A percentile compares a stretch with the other conserved stretches of the same genome.
Conservation (phyloP, 192 early-diverging fungal genomes). For the Pilaira anomala region DNA sequence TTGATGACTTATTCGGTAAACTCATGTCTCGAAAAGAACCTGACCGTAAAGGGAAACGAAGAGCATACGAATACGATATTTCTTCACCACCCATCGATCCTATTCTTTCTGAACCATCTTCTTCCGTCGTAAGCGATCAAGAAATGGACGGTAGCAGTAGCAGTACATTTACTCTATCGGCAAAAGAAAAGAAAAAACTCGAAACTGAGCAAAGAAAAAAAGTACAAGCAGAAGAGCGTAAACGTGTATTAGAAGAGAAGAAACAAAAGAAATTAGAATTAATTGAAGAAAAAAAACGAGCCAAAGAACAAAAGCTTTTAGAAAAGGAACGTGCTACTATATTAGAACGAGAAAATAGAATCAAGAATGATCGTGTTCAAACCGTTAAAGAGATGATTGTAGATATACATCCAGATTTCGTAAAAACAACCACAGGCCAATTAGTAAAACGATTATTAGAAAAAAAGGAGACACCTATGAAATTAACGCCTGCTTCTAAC, state of each 20-base stretch:
- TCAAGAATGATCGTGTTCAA: constrained; percentile 27
- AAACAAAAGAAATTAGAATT: not conserved
- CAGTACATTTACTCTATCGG: not conserved
- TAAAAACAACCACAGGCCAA: constrained; percentile 26
- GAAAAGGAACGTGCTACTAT: constrained; percentile 24
- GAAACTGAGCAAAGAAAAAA: not conserved
- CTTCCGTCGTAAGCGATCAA: not conserved
- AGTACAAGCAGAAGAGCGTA: constrained; percentile 1
- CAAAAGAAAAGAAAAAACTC: not conserved
- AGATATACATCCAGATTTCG: constrained; percentile 35
- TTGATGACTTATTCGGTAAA: not conserved
- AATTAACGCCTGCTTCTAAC: not conserved
- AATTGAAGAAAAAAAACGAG: not conserved
- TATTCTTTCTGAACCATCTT: not conserved
- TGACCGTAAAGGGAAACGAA: not conserved
- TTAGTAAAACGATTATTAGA: constrained; percentile 18
- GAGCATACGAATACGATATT: not conserved
- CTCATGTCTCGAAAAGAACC: not conserved
- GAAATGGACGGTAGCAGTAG: no score
- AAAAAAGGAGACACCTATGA: not conserved
- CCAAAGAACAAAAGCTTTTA: not conserved
- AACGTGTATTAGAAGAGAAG: not conserved
- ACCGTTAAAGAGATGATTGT: constrained; percentile 44
- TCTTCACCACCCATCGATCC: not conserved
- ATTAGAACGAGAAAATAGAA: constrained; percentile 34